A percentile compares a stretch with the other conserved stretches of the same genome.
Evolutionary conservation across 2,329 filamentous ascomycete species (phyloP).

Genomic region (Apiospora hydei): DNA sequence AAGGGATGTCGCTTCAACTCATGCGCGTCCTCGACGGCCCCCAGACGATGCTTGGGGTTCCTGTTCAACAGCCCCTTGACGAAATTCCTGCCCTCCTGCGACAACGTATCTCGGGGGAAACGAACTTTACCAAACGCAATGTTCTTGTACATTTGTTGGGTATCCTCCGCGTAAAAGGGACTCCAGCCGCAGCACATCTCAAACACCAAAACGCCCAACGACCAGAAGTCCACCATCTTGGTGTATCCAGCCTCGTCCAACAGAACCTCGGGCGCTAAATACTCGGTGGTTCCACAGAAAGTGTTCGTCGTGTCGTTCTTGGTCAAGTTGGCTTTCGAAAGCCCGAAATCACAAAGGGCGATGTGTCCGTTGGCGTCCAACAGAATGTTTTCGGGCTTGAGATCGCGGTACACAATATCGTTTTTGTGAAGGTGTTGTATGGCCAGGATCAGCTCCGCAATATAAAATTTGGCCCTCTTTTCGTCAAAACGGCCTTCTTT

Average conservation of each 20-base stretch:
- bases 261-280: constrained; percentile 92
- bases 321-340: constrained; percentile 96
- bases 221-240: constrained; percentile 99
- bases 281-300: constrained; percentile 98
- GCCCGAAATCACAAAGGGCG: constrained; percentile 94
- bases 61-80: constrained; percentile 97
- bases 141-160: constrained; percentile 99
- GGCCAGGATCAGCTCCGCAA: constrained; percentile 94
- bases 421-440: constrained; percentile 95
- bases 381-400: constrained; percentile 98
- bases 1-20: constrained; percentile 95
- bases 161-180: constrained; percentile 98
- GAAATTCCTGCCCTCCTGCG: constrained; percentile 94
- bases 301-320: constrained; percentile 99
- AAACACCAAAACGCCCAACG: constrained; percentile 93
- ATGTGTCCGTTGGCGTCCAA: constrained; percentile 98
- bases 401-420: constrained; percentile 95
- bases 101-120: constrained; percentile 93
- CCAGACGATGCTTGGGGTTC: constrained; percentile 94
- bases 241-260: constrained; percentile 97
- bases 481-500: constrained; percentile 97
- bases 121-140: constrained; percentile 98
- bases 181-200: constrained; percentile 99
- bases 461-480: constrained; percentile 96
- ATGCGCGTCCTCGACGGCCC: constrained; percentile 88